Percentiles rank a stretch among this genome's conserved stretches.
phyloP scores from a whole-genome alignment of 2,329 filamentous ascomycete species.

The Parastagonospora nodorum region DNA sequence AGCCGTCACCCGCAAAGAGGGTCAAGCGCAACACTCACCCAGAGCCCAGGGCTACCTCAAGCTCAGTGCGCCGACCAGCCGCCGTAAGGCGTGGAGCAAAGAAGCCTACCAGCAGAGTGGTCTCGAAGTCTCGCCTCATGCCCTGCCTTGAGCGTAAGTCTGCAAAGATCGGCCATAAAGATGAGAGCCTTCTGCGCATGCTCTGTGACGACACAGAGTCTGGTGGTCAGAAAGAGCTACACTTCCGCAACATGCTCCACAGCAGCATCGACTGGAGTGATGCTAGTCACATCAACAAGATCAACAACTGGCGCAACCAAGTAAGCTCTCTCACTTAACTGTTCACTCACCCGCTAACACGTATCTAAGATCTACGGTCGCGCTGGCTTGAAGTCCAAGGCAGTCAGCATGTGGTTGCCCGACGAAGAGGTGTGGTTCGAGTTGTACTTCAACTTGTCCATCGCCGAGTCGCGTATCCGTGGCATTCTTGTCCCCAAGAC shows the following conservation, averaged over 20 bases:
- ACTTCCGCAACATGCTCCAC: conserved; percentile 22
- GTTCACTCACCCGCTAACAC: too few relatives aligned
- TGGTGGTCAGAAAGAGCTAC: conserved; percentile 11
- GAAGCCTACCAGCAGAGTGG: background rate
- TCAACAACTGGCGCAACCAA: conserved; percentile 31
- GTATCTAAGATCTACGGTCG: conserved; percentile 17
- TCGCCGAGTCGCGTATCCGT: conserved; percentile 11
- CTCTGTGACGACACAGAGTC: conserved; percentile 14
- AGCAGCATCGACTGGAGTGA: conserved; percentile 25
- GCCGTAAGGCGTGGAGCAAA: too few relatives aligned
- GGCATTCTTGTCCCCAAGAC: conserved; percentile 13
- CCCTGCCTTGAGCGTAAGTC: conserved; percentile 13
- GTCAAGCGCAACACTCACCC: too few relatives aligned
- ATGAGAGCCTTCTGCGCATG: conserved; percentile 17
- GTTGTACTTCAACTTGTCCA: conserved; percentile 21
- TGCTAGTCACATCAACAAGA: conserved; percentile 19
- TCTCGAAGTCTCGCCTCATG: conserved; percentile 5
- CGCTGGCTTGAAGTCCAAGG: conserved; percentile 21
- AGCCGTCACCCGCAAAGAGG: too few relatives aligned
- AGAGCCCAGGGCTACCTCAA: too few relatives aligned
- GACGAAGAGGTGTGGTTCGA: conserved; percentile 25
- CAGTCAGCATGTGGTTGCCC: conserved; percentile 16
- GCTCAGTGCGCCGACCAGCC: too few relatives aligned
- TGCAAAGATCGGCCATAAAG: conserved; percentile 9
- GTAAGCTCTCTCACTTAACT: too few relatives aligned